phyloP scores from a whole-genome alignment of 2,329 filamentous ascomycete genomes.

The Lecanoromycetidae sp. region DNA sequence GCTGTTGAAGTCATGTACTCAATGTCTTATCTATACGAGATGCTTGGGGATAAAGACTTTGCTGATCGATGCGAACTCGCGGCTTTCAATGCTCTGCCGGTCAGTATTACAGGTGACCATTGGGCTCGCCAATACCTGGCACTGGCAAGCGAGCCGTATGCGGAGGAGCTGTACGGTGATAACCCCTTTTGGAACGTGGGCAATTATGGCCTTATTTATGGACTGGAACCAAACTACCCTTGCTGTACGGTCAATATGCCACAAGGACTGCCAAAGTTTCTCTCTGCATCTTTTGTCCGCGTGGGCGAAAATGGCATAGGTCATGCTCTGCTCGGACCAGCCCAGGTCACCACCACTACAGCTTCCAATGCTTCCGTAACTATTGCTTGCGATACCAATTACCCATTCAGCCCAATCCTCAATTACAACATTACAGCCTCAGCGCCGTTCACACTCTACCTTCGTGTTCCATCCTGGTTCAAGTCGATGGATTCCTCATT shows the following conservation, averaged over 20 bases:
- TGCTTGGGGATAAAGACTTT: slow-evolving; percentile 34
- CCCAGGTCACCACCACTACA: slow-evolving; percentile 30
- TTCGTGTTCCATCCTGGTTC: slow-evolving; percentile 37
- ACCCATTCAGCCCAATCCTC: slow-evolving; percentile 35
- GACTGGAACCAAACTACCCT: slow-evolving; percentile 37
- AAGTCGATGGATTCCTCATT: slow-evolving; percentile 17
- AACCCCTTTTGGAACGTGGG: slow-evolving; percentile 41
- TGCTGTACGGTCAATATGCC: slow-evolving; percentile 50
- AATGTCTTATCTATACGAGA: slow-evolving; percentile 39
- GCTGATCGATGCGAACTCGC: slow-evolving; percentile 42
- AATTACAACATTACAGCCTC: slow-evolving; percentile 30
- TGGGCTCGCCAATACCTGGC: slow-evolving; percentile 47
- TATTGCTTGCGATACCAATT: slow-evolving; percentile 37
- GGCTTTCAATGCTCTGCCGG: slow-evolving; percentile 45
- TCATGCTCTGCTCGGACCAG: slow-evolving; percentile 40
- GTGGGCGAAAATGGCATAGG: slow-evolving; percentile 35
- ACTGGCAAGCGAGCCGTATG: slow-evolving; percentile 42
- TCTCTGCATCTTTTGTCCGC: slow-evolving; percentile 36
- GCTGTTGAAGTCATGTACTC: slow-evolving; percentile 41
- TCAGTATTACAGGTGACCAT: slow-evolving; percentile 39
- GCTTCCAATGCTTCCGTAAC: slow-evolving; percentile 27
- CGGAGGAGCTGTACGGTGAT: slow-evolving; percentile 27
- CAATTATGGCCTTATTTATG: slow-evolving; percentile 36
- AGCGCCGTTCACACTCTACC: slow-evolving; percentile 31
- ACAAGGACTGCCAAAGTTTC: slow-evolving; percentile 46